These are phyloP conservation scores for Pichia thaimueangensis DNA, from an alignment of 805 yeast genomes.

Conservation along the genomic window DNA sequence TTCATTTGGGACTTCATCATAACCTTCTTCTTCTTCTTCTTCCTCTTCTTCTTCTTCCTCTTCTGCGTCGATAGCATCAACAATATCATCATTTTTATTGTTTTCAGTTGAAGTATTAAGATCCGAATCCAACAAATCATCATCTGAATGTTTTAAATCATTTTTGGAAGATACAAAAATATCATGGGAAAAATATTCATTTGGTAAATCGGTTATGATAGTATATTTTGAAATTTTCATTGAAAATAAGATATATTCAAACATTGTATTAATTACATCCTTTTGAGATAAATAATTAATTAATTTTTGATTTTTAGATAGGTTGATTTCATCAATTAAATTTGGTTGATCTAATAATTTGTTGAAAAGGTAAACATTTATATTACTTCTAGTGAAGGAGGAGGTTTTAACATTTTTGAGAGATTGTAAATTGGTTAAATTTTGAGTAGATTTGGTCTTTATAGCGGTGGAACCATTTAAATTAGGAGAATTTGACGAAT, in stretches of 20 bases:
- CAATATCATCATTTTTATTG: constrained; percentile 1
- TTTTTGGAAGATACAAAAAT: constrained; percentile 8
- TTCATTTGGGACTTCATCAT: background rate
- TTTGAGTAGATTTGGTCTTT: background rate
- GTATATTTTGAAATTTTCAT: constrained; percentile 17
- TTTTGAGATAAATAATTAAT: constrained; percentile 28
- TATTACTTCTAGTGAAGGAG: constrained; percentile 5
- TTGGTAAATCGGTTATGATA: constrained; percentile 5
- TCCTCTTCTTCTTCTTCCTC: background rate
- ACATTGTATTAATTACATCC: constrained; percentile 27
- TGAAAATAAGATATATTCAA: constrained; percentile 27
- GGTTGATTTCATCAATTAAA: constrained; percentile 30
- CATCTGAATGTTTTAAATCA: constrained; percentile 7
- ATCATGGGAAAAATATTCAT: constrained; percentile 11
- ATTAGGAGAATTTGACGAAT: background rate
- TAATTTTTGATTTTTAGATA: constrained; percentile 30
- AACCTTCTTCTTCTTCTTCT: background rate
- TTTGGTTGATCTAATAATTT: constrained; percentile 32
- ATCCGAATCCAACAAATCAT: constrained; percentile 8
- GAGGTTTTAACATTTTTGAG: background rate
- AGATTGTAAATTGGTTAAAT: background rate
- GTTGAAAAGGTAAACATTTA: constrained; percentile 24
- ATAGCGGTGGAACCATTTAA: background rate
- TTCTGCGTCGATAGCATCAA: background rate
- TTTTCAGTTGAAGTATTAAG: constrained; percentile 1